phyloP scores from a whole-genome alignment of 2,329 filamentous ascomycete species.

The Sporothrix mexicana region DNA sequence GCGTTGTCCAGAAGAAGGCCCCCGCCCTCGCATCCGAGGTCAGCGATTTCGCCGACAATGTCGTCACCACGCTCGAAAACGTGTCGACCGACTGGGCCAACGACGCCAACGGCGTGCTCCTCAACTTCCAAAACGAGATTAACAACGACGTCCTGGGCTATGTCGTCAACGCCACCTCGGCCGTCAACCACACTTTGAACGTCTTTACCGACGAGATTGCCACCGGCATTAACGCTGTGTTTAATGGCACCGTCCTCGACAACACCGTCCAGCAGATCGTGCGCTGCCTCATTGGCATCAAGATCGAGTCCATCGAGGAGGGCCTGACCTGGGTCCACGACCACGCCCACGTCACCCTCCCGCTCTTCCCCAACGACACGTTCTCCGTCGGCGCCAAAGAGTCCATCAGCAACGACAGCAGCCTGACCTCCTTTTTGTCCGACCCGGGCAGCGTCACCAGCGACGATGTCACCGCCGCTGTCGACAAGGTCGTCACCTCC shows the following conservation, averaged over 20 bases:
- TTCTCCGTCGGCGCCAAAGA: slow-evolving; percentile 79
- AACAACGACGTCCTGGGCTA: slow-evolving; percentile 86
- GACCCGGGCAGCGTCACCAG: slow-evolving; percentile 73
- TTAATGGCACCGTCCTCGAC: slow-evolving; percentile 81
- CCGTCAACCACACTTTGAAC: slow-evolving; percentile 85
- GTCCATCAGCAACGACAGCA: slow-evolving; percentile 62
- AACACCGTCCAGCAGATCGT: slow-evolving; percentile 80
- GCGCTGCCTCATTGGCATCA: slow-evolving; percentile 85
- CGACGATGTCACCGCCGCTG: slow-evolving; percentile 80
- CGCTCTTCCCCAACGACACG: slow-evolving; percentile 75
- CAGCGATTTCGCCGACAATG: slow-evolving; percentile 77
- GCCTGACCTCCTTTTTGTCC: slow-evolving; percentile 75
- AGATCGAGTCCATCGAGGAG: slow-evolving; percentile 82
- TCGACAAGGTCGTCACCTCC: slow-evolving; percentile 70
- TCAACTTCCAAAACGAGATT: slow-evolving; percentile 62
- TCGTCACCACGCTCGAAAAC: slow-evolving; percentile 73
- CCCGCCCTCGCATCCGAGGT: slow-evolving; percentile 77
- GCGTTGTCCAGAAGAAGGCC: slow-evolving; percentile 73
- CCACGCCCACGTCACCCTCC: slow-evolving; percentile 81
- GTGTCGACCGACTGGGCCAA: slow-evolving; percentile 78
- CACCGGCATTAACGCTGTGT: slow-evolving; percentile 73
- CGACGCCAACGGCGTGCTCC: slow-evolving; percentile 75
- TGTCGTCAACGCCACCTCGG: slow-evolving; percentile 80
- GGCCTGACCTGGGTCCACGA: slow-evolving; percentile 94
- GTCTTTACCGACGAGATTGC: slow-evolving; percentile 79